Evolutionary conservation across 1,284 basidiomycete species (phyloP), one percentile per base, ranked within the genome.

Genomic region (Lentinula novae-zelandiae): DNA sequence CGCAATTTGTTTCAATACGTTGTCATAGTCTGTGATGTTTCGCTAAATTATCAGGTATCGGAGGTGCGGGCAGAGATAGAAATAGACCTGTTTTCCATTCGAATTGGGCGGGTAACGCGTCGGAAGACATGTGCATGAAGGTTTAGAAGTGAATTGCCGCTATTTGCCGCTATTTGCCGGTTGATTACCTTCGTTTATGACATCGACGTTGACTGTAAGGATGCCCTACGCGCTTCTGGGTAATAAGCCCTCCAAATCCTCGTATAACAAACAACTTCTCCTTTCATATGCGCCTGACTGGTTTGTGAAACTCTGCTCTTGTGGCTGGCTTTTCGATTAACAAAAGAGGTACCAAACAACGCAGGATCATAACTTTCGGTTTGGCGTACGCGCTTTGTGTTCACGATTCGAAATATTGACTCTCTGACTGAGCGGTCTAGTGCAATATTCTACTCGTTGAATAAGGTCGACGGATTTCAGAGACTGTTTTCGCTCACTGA

Each of bases 401-500:
- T 51, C n/a, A n/a, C 13, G 20, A 38, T 53, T 44, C 10, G 34
- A 20, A 9, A 27, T 51, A 63, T 27, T 27, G 27, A 27, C 27
- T 17, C 13, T 34, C 57, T 40, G 52, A 44, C 34, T 33, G 62
- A 44, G 22, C 6, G 8, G 5, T 62, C 51, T 65, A 93, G 92
- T 57, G 82, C 77, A 1, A 67, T 85, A 0, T 89, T 93, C 70
- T 85, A 87, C 69, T 79, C 84, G 7, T 75, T 96, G 15, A 83
- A 93, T 69, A 76, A 80, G 27, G 79, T 94, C 2, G 78, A 87
- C 52, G 96, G 96, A 4, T 96, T 90, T 74, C 84, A 90, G 67
- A 79, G 96, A 59, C 83, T 86, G 60, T 97, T 97, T 74, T 94
- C 92, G 0, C 76, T 96, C 12, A 78, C 80, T 42, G 94, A 97